Evolutionary conservation across 176 grass and related monocot genomes (phyloP), one percentile per base, ranked within the genome.

Genomic region (Luzula sylvatica): DNA sequence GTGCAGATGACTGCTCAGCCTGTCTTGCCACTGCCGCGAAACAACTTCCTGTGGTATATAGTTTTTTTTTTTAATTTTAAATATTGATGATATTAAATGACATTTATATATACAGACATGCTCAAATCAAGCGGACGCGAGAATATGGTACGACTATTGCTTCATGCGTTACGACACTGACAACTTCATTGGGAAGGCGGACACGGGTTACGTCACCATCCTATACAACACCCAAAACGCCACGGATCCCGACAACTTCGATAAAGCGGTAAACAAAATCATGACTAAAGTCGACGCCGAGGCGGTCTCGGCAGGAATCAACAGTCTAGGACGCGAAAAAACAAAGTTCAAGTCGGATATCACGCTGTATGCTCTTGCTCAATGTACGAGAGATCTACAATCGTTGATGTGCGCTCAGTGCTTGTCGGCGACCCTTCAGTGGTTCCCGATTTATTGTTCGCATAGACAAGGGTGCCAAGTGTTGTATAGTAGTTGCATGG

Each of bases 141-240:
- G 76, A 5, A 19, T 87, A 0, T 87, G 77, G 74, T 87, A 83
- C 40, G 88, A 87, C 72, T 94, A 80, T 72, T 94, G 88, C 79
- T 79, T 83, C 55, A 12, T 74, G 41, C 88, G 83, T 19, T 87
- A 83, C 56, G 42, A 46, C 56, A 44, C 49, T 61, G 0, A 18
- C n/a, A 40, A 83, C 61, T 94, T 94, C 41, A 0, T 71, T 2
- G 88, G 88, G 23, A 57, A 80, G 2, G 40, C 72, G 0, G 88
- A 94, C 71, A 83, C 83, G 15, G 72, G 75, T 0, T 74, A 42
- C 61, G 15, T 47, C 49, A 23, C 76, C 42, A 77, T 94, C 54
- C 67, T 76, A 23, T 12, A 71, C 72, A 94, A 87, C 75, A 69
- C 70, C 16, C 41, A 83, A 53, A 87, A 83, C 45, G 83, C 88